Evolutionary conservation across 768 basidiomycete genomes (phyloP).

Genomic region (Dentipellis sp.): DNA sequence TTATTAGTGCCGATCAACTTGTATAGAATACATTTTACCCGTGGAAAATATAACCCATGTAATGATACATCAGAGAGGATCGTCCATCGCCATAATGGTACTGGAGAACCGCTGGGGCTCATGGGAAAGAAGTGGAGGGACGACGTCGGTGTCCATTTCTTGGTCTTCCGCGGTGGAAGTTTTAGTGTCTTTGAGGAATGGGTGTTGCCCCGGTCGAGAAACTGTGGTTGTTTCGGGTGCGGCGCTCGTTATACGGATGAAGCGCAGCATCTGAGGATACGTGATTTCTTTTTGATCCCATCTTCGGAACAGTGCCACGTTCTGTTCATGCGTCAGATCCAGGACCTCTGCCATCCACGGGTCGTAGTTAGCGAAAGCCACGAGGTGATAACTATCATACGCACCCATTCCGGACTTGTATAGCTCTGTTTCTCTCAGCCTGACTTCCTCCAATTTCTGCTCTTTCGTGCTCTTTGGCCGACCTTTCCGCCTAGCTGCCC

Average conservation of each 20-base stretch:
- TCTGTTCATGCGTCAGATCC: conserved; percentile 67
- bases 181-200: conserved; percentile 18
- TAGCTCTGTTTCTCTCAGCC: conserved; percentile 55
- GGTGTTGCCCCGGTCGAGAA: conserved; percentile 55
- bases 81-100: conserved; percentile 31
- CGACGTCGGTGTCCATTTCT: conserved; percentile 23
- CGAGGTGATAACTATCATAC: conserved; percentile 16
- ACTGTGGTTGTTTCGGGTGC: conserved; percentile 38
- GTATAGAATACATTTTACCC: conserved; percentile 1
- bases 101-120: conserved; percentile 26
- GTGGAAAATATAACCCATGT: background rate
- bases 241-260: conserved; percentile 62
- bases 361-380: background rate
- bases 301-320: conserved; percentile 57
- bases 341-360: conserved; percentile 48
- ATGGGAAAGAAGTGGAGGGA: conserved; percentile 19
- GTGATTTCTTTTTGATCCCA: conserved; percentile 76
- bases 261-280: conserved; percentile 62
- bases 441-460: conserved; percentile 58
- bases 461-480: conserved; percentile 68
- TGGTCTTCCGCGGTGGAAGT: conserved; percentile 10
- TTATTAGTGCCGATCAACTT: background rate
- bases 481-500: conserved; percentile 55
- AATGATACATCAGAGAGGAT: conserved; percentile 6
- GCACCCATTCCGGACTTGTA: conserved; percentile 78